These are phyloP conservation scores for Inga laurina DNA, from an alignment of 306 rosid species.

Conservation along the genomic window DNA sequence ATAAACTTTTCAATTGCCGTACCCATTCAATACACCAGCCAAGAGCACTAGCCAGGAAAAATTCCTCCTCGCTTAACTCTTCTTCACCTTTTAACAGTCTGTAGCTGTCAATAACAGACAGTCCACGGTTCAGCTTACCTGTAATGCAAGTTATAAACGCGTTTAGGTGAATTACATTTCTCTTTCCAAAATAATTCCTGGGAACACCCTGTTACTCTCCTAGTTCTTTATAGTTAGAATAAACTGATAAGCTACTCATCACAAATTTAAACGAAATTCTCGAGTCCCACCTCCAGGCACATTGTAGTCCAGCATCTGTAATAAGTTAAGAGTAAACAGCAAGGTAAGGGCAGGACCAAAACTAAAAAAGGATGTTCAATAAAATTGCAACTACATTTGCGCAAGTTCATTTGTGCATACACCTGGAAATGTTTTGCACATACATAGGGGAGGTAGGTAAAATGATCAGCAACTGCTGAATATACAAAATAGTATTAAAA, in stretches of 20 bases:
- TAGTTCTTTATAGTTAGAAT: not conserved
- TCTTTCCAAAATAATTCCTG: slow-evolving; percentile 2
- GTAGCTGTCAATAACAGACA: slow-evolving; percentile 63
- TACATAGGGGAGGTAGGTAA: not conserved
- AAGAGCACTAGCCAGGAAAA: slow-evolving; percentile 59
- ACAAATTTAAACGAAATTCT: slow-evolving; percentile 22
- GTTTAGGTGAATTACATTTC: slow-evolving; percentile 25
- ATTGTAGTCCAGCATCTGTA: slow-evolving; percentile 89
- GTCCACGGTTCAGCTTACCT: slow-evolving; percentile 68
- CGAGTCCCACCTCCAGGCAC: slow-evolving; percentile 80
- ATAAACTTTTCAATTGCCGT: slow-evolving; percentile 1
- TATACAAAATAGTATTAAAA: not conserved
- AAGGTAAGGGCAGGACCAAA: slow-evolving; percentile 24
- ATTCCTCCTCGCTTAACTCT: slow-evolving; percentile 50
- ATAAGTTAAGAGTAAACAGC: slow-evolving; percentile 14
- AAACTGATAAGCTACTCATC: slow-evolving; percentile 15
- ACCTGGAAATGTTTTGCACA: not conserved
- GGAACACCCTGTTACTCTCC: slow-evolving; percentile 8
- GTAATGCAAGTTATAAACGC: slow-evolving; percentile 31
- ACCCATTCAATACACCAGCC: slow-evolving; percentile 79
- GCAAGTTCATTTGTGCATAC: not conserved
- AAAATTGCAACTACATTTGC: not conserved
- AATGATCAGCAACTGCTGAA: slow-evolving; percentile 6
- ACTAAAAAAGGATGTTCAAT: not conserved
- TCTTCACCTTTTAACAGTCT: slow-evolving; percentile 47